phyloP scores from a whole-genome alignment of 2,329 filamentous ascomycete genomes.

The Coniochaeta sp. region DNA sequence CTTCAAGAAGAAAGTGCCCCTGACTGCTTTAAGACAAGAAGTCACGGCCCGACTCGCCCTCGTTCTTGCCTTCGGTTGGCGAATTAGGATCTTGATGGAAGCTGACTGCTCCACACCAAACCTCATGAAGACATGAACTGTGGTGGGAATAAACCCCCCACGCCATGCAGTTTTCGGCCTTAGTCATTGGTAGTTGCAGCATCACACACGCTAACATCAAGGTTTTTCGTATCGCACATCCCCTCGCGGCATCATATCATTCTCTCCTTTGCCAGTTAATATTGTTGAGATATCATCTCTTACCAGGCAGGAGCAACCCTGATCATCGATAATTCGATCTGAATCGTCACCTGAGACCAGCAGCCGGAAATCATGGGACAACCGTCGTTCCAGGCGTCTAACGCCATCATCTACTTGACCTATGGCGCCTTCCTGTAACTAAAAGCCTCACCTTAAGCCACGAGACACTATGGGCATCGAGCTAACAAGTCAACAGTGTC shows the following conservation, averaged over 20 bases:
- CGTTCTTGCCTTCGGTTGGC: no score
- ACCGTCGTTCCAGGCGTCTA: conserved; percentile 68
- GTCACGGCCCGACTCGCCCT: no score
- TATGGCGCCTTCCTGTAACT: conserved; percentile 68
- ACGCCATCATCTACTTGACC: conserved; percentile 76
- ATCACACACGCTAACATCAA: background rate
- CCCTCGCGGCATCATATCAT: background rate
- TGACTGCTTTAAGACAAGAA: no score
- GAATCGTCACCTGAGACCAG: background rate
- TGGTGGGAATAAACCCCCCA: background rate
- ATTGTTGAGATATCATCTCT: background rate
- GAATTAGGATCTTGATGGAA: no score
- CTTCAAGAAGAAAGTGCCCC: no score
- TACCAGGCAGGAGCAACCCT: background rate
- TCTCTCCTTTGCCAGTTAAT: background rate
- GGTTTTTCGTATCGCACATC: background rate
- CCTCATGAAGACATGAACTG: background rate
- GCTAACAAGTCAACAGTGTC: conserved; percentile 35
- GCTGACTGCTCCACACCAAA: background rate
- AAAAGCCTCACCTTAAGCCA: background rate
- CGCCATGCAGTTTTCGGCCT: background rate
- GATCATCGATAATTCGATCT: background rate
- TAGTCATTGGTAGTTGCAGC: background rate
- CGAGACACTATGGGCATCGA: background rate
- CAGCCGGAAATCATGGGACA: conserved; percentile 53